phyloP scores from a whole-genome alignment of 2,329 filamentous ascomycete species.

The Epichloe uncinata region DNA sequence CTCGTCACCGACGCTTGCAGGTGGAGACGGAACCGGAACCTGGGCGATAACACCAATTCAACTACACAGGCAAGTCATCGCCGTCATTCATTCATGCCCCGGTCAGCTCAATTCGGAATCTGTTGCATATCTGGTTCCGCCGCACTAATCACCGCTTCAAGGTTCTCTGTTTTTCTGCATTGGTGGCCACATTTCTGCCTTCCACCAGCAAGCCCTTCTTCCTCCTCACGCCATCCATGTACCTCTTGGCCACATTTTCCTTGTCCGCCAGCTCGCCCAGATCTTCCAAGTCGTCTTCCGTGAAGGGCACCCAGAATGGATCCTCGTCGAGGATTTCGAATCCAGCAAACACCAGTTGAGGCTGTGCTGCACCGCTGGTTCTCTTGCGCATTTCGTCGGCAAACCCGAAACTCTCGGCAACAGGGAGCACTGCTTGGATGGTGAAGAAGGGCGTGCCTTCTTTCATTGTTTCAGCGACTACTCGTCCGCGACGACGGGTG shows the following conservation, averaged over 20 bases:
- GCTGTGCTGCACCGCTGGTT: slow-evolving; percentile 78
- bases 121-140: not conserved
- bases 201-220: slow-evolving; percentile 82
- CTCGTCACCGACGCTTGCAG: too few relatives aligned
- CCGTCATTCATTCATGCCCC: too few relatives aligned
- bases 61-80: too few relatives aligned
- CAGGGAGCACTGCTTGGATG: slow-evolving; percentile 75
- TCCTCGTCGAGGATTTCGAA: slow-evolving; percentile 92
- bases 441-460: slow-evolving; percentile 96
- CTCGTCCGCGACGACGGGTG: slow-evolving; percentile 80
- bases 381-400: slow-evolving; percentile 92
- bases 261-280: slow-evolving; percentile 83
- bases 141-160: slow-evolving; percentile 40
- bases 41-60: too few relatives aligned
- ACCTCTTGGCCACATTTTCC: slow-evolving; percentile 92
- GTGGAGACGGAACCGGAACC: too few relatives aligned
- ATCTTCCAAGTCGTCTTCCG: slow-evolving; percentile 93
- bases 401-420: slow-evolving; percentile 93
- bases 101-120: not conserved
- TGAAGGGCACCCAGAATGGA: slow-evolving; percentile 94
- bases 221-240: slow-evolving; percentile 79
- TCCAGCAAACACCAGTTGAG: slow-evolving; percentile 85
- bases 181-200: slow-evolving; percentile 61
- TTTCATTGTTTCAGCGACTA: slow-evolving; percentile 82
- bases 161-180: slow-evolving; percentile 84